Percentiles rank a stretch among this genome's conserved stretches.
phyloP scores from a whole-genome alignment of 202 grass and related monocot species.

The Digitaria exilis region DNA sequence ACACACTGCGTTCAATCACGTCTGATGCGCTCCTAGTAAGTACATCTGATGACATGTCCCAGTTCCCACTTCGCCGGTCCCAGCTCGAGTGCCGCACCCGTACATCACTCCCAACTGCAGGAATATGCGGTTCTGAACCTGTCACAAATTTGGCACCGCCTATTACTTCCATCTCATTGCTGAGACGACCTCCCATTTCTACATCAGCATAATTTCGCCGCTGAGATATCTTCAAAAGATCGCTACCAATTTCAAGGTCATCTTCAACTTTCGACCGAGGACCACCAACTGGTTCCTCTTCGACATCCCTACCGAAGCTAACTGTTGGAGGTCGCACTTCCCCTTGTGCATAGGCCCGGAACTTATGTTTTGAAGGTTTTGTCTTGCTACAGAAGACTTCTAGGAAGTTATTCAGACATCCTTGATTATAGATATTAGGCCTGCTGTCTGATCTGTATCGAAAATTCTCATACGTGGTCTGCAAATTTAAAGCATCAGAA shows the following conservation, averaged over 20 bases:
- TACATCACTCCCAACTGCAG: conserved; percentile 46
- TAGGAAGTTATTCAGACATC: conserved; percentile 75
- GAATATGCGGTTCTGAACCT: conserved; percentile 38
- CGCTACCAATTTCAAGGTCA: conserved; percentile 83
- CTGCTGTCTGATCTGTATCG: conserved; percentile 77
- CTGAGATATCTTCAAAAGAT: conserved; percentile 91
- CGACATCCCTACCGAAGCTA: conserved; percentile 49
- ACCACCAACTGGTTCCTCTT: conserved; percentile 61
- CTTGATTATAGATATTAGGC: conserved; percentile 62
- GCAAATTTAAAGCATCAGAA: conserved; percentile 37
- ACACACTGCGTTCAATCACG: conserved; percentile 45
- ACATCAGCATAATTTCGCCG: conserved; percentile 58
- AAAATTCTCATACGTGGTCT: conserved; percentile 93
- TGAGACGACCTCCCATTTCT: conserved; percentile 41
- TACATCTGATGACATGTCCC: conserved; percentile 60
- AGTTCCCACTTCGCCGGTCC: conserved; percentile 58
- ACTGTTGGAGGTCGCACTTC: conserved; percentile 47
- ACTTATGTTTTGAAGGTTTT: conserved; percentile 77
- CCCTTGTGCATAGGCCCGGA: conserved; percentile 65
- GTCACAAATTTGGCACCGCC: conserved; percentile 5
- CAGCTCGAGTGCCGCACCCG: conserved; percentile 56
- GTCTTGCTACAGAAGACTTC: conserved; percentile 64
- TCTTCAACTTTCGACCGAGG: conserved; percentile 91
- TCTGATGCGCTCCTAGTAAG: conserved; percentile 55
- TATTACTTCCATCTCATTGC: conserved; percentile 37